phyloP scores from a whole-genome alignment of 1,284 basidiomycete genomes.

The Pseudozyma sp. region DNA sequence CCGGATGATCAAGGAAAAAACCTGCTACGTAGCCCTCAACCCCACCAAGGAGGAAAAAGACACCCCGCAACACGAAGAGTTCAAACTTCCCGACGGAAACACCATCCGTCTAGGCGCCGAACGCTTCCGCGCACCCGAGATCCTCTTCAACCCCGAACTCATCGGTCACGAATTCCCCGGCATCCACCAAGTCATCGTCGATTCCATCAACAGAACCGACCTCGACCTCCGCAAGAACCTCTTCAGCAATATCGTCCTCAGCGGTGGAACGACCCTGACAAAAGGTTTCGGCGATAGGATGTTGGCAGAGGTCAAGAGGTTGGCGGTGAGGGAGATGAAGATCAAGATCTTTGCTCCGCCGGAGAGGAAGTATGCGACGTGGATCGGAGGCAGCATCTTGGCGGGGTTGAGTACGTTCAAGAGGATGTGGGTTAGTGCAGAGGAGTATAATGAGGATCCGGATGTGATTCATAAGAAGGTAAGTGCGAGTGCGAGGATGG shows the following conservation, averaged over 20 bases:
- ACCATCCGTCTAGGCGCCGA: conserved; percentile 92
- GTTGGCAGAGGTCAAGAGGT: conserved; percentile 92
- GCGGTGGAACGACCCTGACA: conserved; percentile 86
- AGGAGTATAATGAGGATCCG: conserved; percentile 99
- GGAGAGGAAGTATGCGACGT: conserved; percentile 99
- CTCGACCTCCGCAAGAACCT: conserved; percentile 90
- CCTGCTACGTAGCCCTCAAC: conserved; percentile 91
- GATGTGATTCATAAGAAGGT: conserved; percentile 87
- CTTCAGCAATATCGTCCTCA: conserved; percentile 95
- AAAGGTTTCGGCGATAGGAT: conserved; percentile 87
- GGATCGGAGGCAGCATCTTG: conserved; percentile 88
- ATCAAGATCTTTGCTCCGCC: conserved; percentile 99
- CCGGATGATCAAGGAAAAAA: conserved; percentile 97
- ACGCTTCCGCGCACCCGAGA: conserved; percentile 96
- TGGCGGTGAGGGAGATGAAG: conserved; percentile 96
- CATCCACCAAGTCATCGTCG: conserved; percentile 84
- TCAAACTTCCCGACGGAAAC: conserved; percentile 94
- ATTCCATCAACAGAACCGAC: conserved; percentile 73
- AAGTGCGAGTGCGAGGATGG: not conserved
- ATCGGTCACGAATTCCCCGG: conserved; percentile 96
- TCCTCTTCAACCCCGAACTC: conserved; percentile 96
- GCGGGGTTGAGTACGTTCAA: conserved; percentile 97
- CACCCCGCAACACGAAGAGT: conserved; percentile 78
- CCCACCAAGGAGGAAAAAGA: conserved; percentile 97
- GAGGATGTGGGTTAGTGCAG: conserved; percentile 86